A percentile compares a stretch with the other conserved stretches of the same genome.
These are phyloP conservation scores for Rubia tinctorum DNA, from an alignment of 305 asterid species.

Conservation along the genomic window DNA sequence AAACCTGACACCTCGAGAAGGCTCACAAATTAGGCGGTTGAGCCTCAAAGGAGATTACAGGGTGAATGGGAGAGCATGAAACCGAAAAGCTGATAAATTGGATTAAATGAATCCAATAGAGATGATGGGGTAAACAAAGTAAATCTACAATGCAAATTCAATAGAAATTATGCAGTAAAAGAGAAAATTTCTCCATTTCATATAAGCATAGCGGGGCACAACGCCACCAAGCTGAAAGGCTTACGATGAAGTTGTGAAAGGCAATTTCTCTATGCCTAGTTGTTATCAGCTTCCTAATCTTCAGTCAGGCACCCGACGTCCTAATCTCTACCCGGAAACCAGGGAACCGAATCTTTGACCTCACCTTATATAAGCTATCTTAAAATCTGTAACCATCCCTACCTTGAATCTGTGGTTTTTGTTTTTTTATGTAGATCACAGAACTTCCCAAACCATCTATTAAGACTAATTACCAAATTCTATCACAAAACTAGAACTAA, in stretches of 20 bases:
- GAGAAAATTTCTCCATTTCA: background rate
- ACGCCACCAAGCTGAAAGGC: too few species aligned
- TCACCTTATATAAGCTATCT: background rate
- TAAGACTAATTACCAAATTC: too few species aligned
- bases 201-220: background rate
- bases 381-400: background rate
- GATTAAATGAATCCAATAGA: background rate
- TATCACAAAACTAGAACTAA: too few species aligned
- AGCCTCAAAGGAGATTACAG: background rate
- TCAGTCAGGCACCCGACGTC: too few species aligned
- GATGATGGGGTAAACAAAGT: background rate
- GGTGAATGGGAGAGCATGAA: background rate
- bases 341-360: background rate
- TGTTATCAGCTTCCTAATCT: too few species aligned
- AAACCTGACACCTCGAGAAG: background rate
- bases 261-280: too few species aligned
- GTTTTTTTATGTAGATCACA: too few species aligned
- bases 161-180: background rate
- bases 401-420: too few species aligned
- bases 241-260: too few species aligned
- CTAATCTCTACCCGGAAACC: too few species aligned
- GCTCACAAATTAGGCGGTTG: background rate
- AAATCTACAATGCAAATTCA: too few species aligned
- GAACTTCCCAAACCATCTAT: too few species aligned
- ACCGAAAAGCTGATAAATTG: background rate